These are phyloP conservation scores for Eudorina sp. DNA, from an alignment of 139 green algal genomes.

Conservation along the genomic window DNA sequence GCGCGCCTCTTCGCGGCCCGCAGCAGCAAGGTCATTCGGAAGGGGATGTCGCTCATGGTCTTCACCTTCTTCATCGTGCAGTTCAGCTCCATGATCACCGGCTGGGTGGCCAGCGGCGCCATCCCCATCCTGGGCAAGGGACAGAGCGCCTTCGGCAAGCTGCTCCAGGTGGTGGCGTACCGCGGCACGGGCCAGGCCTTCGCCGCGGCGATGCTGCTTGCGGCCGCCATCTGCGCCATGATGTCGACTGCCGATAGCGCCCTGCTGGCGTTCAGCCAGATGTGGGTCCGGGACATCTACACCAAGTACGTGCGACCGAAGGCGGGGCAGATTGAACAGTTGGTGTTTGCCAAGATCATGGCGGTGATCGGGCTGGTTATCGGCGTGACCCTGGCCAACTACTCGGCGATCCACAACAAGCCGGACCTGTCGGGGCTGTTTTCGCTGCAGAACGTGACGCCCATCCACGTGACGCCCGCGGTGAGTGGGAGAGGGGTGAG, in stretches of 20 bases:
- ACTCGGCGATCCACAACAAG: conserved; percentile 23
- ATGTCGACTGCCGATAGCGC: conserved; percentile 67
- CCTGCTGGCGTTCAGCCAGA: conserved; percentile 61
- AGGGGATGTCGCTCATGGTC: conserved; percentile 61
- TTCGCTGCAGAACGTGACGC: conserved; percentile 59
- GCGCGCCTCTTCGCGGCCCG: conserved; percentile 57
- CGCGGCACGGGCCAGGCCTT: conserved; percentile 58
- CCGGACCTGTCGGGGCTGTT: conserved; percentile 54
- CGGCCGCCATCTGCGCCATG: conserved; percentile 66
- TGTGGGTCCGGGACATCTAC: conserved; percentile 65
- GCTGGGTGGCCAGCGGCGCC: conserved; percentile 24
- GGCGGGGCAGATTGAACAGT: conserved; percentile 34
- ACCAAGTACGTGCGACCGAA: conserved; percentile 58
- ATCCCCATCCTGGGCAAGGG: not conserved
- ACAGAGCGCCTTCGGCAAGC: conserved; percentile 30
- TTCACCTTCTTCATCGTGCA: conserved; percentile 58
- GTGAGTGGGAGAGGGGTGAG: not conserved
- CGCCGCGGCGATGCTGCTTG: conserved; percentile 58
- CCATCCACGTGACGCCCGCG: conserved; percentile 65
- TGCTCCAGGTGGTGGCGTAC: conserved; percentile 45
- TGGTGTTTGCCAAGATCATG: conserved; percentile 59
- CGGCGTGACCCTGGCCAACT: conserved; percentile 45
- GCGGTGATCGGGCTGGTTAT: conserved; percentile 42
- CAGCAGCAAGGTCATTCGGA: conserved; percentile 38
- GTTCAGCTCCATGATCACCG: conserved; percentile 51